Evolutionary conservation across 352 stramenopile genomes (phyloP).

Genomic region (Vaucheria bursata): DNA sequence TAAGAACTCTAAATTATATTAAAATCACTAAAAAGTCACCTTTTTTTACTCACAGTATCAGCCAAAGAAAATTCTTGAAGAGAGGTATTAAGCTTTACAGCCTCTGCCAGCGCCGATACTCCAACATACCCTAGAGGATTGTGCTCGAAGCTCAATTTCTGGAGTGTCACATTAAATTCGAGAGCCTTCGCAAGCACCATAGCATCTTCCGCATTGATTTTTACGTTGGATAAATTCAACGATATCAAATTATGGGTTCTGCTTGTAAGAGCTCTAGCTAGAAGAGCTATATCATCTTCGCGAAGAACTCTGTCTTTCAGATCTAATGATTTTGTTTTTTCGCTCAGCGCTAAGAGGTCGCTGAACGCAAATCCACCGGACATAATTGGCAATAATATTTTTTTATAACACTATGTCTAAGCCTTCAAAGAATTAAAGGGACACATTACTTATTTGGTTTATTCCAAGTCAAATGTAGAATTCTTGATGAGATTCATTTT

Average conservation of each 20-base stretch:
- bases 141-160: slow-evolving; percentile 38
- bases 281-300: background rate
- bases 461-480: no score
- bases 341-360: slow-evolving; percentile 4
- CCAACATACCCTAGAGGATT: slow-evolving; percentile 46
- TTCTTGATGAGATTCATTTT: no score
- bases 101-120: slow-evolving; percentile 24
- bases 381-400: no score
- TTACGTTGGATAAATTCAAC: slow-evolving; percentile 38
- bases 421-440: no score
- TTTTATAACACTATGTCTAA: no score
- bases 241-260: slow-evolving; percentile 8
- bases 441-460: no score
- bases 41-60: slow-evolving; percentile 28
- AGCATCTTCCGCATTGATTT: slow-evolving; percentile 44
- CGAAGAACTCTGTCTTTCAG: background rate
- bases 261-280: background rate
- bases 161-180: slow-evolving; percentile 40
- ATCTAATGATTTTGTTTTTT: background rate
- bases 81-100: slow-evolving; percentile 44
- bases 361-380: background rate
- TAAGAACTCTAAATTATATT: no score
- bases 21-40: no score
- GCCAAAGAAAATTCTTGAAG: slow-evolving; percentile 30
- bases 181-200: slow-evolving; percentile 30